Conservation (phyloP, 1,284 basidiomycete species). For the Puccinia hordei region DNA sequence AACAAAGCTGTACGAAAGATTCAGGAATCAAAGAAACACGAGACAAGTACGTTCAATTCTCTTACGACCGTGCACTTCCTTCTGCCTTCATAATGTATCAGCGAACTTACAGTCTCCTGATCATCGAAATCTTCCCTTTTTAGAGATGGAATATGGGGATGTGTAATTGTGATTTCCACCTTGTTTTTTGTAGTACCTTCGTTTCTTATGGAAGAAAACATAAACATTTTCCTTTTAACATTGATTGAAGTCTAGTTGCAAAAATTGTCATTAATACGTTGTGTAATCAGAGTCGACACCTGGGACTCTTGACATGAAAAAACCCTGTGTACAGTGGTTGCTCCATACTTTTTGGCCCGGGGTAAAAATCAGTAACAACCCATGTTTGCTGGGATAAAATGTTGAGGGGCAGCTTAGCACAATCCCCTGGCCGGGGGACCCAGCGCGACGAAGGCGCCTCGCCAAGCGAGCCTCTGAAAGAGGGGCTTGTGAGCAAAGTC, state of each 20-base stretch:
- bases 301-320: too few species aligned
- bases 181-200: conserved; percentile 31
- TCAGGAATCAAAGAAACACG: conserved; percentile 66
- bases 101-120: not conserved
- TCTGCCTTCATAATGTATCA: not conserved
- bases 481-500: too few species aligned
- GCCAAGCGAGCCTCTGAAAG: too few species aligned
- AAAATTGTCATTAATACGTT: not conserved
- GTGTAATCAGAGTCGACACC: too few species aligned
- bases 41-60: conserved; percentile 51
- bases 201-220: not conserved
- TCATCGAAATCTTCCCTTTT: not conserved
- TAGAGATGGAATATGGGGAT: conserved; percentile 51
- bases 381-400: too few species aligned
- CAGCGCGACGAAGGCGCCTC: too few species aligned
- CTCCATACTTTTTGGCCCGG: too few species aligned
- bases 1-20: conserved; percentile 98
- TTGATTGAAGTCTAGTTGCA: not conserved
- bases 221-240: not conserved
- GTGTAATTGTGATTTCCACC: conserved; percentile 32
- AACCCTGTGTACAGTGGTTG: too few species aligned
- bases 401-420: too few species aligned
- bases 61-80: not conserved
- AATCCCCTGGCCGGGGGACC: too few species aligned
- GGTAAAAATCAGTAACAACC: too few species aligned